Evolutionary conservation across 108 stramenopile species (phyloP), one percentile per base, ranked within the genome.

Genomic region (Discostella pseudostelligera): DNA sequence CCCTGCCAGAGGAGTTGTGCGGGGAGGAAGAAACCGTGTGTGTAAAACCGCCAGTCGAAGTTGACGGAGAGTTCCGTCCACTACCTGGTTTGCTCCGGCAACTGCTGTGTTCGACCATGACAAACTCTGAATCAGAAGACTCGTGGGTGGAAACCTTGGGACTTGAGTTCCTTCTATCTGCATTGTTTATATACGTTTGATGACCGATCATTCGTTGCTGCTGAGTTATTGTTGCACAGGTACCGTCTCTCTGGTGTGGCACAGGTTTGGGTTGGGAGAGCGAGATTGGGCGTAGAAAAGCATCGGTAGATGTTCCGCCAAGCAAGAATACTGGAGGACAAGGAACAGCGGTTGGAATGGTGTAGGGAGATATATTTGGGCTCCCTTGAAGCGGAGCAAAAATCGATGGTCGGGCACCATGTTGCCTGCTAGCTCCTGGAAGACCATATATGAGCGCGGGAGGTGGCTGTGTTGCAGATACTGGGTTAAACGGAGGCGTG

Each of bases 101-200:
- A 25, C 65, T 44, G 37, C 62, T 74, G 62, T 89, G 84, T 45
- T 90, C 88, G 6, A 93, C 92, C 77, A 93, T 87, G 43, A 93
- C 89, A 76, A 89, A 93, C 8, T 67, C 80, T 9, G 83, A 84
- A 39, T 76, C 78, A 45, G 69, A 84, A 14, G 77, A 75, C 39
- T 82, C 77, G 1, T 78, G 62, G 45, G 36, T 64, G 2, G 74
- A 76, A 28, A 66, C 49, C 35, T 60, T 62, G 1, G 67, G 44
- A 29, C 35, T 47, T 39, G 67, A 46, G n/a, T 56, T 56, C 20
- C 51, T 59, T 45, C 56, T 69, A 22, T 43, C 35, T 49, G 36
- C 32, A 35, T 50, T 19, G 8, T 56, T 43, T 4, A n/a, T 8
- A 16, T 19, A 20, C 6, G 55, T 17, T 56, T 32, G 16, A 35